These are phyloP conservation scores for Rhizopus sp. DNA, from an alignment of 371 early-diverging fungal genomes.

Conservation along the genomic window DNA sequence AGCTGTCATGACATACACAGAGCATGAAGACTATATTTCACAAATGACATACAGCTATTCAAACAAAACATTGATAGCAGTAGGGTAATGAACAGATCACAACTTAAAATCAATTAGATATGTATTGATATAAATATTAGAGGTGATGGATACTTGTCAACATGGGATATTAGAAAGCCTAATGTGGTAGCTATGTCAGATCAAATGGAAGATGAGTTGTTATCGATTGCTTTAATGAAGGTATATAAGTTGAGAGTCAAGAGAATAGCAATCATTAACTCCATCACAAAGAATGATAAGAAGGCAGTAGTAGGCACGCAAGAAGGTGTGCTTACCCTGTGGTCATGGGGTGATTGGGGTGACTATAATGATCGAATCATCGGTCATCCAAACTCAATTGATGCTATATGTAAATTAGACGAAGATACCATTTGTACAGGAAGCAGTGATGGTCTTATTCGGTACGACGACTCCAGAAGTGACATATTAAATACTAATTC, in stretches of 20 bases:
- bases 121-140: conserved; percentile 22
- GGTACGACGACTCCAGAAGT: conserved; percentile 6
- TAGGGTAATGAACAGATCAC: conserved; percentile 42
- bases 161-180: conserved; percentile 80
- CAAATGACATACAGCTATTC: conserved; percentile 66
- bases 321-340: conserved; percentile 75
- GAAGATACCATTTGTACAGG: conserved; percentile 85
- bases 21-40: conserved; percentile 85
- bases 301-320: conserved; percentile 87
- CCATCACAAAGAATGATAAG: conserved; percentile 49
- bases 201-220: conserved; percentile 86
- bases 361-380: conserved; percentile 76
- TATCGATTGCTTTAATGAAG: conserved; percentile 75
- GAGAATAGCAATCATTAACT: not conserved
- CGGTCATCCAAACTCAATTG: conserved; percentile 89
- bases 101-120: not conserved
- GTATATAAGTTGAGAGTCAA: conserved; percentile 17
- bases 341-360: conserved; percentile 80
- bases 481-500: not conserved
- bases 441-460: conserved; percentile 74
- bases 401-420: conserved; percentile 76
- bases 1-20: conserved; percentile 64
- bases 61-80: conserved; percentile 68
- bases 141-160: conserved; percentile 86
- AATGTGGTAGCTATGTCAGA: conserved; percentile 70